Base-by-base conservation (phyloP, 2,329 filamentous ascomycete genomes). In the Aureobasidium sp. region DNA sequence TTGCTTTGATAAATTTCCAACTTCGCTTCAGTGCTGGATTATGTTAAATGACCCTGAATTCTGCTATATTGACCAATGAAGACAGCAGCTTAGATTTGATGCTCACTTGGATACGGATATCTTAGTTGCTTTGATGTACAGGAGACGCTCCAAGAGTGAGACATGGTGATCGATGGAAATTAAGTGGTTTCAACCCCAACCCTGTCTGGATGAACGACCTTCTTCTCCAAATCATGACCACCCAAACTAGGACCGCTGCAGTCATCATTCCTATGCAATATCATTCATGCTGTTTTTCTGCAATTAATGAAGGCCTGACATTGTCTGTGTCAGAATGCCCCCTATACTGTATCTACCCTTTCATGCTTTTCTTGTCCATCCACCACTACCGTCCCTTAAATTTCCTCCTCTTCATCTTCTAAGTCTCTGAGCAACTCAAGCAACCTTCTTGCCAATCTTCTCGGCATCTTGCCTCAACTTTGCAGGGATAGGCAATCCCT, bases 401-500 rank as follows among this genome's bases (percentile, higher is more conserved):
- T 27, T 30, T 32, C 3, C 25, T 10, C 32, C 27, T 10, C 10
- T 7, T 32, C 27, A 3, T 25, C n/a, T 25, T 6, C 3, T 16
- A 4, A 11, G 21, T 41, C 14, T 2, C 21, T 9, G 13, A 25
- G 25, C 25, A n/a, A 21, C 14, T 21, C 21, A 58, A 34, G 41
- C 39, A 14, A 61, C 25, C 59, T 48, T 61, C 32, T 61, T 32
- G 2, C 59, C 49, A 14, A 61, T 16, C 10, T 21, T 32, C 34
- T 50, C 59, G 1, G 59, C 59, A 62, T 78, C 77, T 68, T 73
- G 74, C 72, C 80, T 81, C 64, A 85, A 67, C 62, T 84, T 81
- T 25, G 74, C 70, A 4, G 80, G 76, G 8, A 79, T 78, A 9
- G 69, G 69, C 32, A 67, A 59, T 6, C 78, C 77, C 62, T 78